Base-by-base conservation (phyloP, 495 filamentous ascomycete genomes). In the Lepraria neglecta region DNA sequence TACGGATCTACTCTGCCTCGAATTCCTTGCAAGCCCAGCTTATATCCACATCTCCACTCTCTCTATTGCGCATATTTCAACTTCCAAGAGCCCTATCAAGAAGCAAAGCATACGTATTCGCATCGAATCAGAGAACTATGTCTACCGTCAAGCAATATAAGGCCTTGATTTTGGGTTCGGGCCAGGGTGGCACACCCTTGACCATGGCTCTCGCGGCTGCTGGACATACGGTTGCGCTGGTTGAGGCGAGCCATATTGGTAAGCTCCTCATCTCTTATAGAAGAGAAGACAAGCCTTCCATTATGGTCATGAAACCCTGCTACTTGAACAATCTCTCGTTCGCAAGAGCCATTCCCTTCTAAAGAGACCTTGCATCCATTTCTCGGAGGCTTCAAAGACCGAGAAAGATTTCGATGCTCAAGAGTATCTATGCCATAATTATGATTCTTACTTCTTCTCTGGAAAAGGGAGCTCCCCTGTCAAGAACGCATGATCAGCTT, bases 161-260 rank as follows among this genome's bases (percentile, higher is more conserved):
- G 51, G 73, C 68, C 21, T 62, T 80, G n/a, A 68, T 81, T 35
- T 68, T 80, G 58, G 78, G 78, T 59, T 80, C 78, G 21, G 78
- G 78, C 33, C 78, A 80, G 72, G 65, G 67, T 35, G 77, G 77
- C 27, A 78, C 76, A 0, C 79, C 79, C 3, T 72, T 82, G 6
- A 75, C 78, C 21, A 60, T 48, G 6, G 74, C 76, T 45, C 74
- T 80, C 38, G 73, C 74, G 1, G 67, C 72, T 50, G 71, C 76
- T 15, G 73, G 73, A 21, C 63, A 71, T 7, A 73, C 70, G 47
- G 74, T 72, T 15, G 71, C 69, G 0, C 64, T 80, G 14, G 69
- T 81, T 53, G 78, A 82, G 58, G 66, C 71, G 15, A 52, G 69
- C 1, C 75, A 81, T 62, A 71, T 82, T 19, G 79, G 75, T 15